Base-by-base conservation (phyloP, 139 green algal species). In the Ostreobium quekettii region DNA sequence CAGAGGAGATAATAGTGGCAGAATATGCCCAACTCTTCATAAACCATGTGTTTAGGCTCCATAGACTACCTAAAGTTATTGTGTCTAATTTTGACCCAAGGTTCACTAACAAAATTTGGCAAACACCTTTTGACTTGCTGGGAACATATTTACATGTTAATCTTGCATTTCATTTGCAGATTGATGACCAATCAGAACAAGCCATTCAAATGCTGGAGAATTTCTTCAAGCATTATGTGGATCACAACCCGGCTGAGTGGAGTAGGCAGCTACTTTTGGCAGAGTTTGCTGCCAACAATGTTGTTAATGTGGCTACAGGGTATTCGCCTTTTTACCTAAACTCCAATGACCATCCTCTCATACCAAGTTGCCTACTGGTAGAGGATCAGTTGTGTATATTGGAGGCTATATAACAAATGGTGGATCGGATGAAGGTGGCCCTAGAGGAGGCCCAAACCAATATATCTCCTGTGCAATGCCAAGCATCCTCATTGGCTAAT, bases 131-230 rank as follows among this genome's bases (percentile, higher is more conserved):
- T n/a, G 7, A 60, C 2, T 26, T 68, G 0, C 22, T 78, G 1
- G 78, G 74, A 24, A 83, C 76, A 1, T 62, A 74, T 2, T 59
- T 79, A 1, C 42, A 36, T 1, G 73, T 87, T 33, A 83, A 76
- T 47, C 83, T 76, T 1, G 67, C 78, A 0, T 80, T 78, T 46
- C 80, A 90, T 48, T 75, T 80, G 1, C 62, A 87, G 38, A 81
- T 74, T 4, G 77, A 88, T 70, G 85, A 80, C 5, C 85, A 89
- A 36, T 87, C 79, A 11, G 85, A 91, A 58, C 72, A 79, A 4
- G 59, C 68, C 7, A 84, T 83, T 36, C 56, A 75, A 2, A 70
- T 59, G 0, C 26, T 85, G 4, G 67, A 83, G 63, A 71, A 85
- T n/a, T 76, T 76, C 3, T 49, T 85, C 0, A 36, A 78, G 0